Conservation (phyloP, 164 flowering plant species). For the Nymphaea thermarum region DNA sequence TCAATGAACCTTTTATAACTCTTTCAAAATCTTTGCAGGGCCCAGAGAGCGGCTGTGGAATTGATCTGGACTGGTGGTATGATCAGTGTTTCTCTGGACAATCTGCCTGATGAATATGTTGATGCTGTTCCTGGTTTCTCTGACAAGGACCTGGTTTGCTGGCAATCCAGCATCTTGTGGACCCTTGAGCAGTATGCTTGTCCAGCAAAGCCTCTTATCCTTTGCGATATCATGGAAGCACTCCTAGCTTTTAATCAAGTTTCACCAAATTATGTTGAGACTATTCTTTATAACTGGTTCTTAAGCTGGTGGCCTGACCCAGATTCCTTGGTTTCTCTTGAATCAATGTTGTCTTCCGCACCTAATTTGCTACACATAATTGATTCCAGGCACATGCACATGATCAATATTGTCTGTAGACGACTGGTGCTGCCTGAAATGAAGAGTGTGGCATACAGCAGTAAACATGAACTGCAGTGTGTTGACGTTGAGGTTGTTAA, state of each 20-base stretch:
- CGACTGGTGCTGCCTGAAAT: conserved; percentile 40
- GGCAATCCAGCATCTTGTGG: conserved; percentile 60
- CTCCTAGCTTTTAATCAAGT: conserved; percentile 48
- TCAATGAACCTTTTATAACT: not conserved
- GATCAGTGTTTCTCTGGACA: conserved; percentile 15
- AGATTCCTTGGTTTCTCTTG: conserved; percentile 10
- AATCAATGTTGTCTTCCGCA: conserved; percentile 20
- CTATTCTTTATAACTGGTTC: conserved; percentile 51
- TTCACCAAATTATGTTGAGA: conserved; percentile 35
- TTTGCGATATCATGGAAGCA: conserved; percentile 76
- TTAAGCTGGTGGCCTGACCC: conserved; percentile 19
- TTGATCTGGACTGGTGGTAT: conserved; percentile 84
- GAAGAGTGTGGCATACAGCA: too few species aligned
- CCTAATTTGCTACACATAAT: conserved; percentile 17
- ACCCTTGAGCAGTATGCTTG: conserved; percentile 38
- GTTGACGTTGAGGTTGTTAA: conserved; percentile 13
- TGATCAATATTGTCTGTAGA: conserved; percentile 60
- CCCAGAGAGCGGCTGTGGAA: conserved; percentile 64
- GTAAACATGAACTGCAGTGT: too few species aligned
- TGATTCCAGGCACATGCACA: conserved; percentile 56
- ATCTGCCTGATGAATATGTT: conserved; percentile 8
- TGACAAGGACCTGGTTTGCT: conserved; percentile 33
- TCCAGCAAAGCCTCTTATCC: conserved; percentile 34
- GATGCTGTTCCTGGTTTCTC: conserved; percentile 31
- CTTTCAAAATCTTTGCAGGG: conserved; percentile 19